Evolutionary conservation across 306 rosid genomes (phyloP), one percentile per base, ranked within the genome.

Genomic region (Amphicarpaea edgeworthii): DNA sequence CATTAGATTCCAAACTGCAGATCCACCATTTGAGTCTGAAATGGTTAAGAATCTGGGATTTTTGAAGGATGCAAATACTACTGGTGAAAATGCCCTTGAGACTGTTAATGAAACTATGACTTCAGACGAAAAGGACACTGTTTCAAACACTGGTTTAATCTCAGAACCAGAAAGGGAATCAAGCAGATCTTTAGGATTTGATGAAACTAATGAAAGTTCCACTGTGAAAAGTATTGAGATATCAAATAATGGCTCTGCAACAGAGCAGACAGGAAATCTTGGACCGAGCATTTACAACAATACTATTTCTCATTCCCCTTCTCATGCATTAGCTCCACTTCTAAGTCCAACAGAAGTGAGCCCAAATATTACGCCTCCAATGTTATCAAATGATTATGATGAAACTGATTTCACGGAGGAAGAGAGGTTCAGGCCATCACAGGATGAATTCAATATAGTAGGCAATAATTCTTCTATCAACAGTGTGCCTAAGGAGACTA

Each of bases 391-490:
- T 6, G 58, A 30, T 68, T 79, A 83, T 58, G 71, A 79, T 45
- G 61, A 59, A 57, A 57, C 21, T 8, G 57, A 51, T 57, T 58
- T 70, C 4, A 34, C 23, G 58, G 79, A 69, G 53, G 73, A 78
- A 16, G 80, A 83, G 79, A 86, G 79, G 19, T 38, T 85, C 42
- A 79, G 77, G 79, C 84, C 80, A 73, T 69, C 38, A 70, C 81
- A 42, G 15, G 58, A 68, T 37, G 83, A 79, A 38, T 69, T 20
- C 77, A 49, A 28, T 59, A 61, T 23, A 49, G 20, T 14, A 3
- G 64, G 34, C 24, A 73, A 82, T 46, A 57, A 43, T 75, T 77
- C 88, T 76, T 28, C 90, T 34, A 15, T 49, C 20, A 63, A 20
- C 23, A 68, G 43, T 53, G 78, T 62, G 76, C 81, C 88, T 42